Evolutionary conservation across 805 yeast genomes (phyloP).

Genomic region (Metschnikowia lunata): DNA sequence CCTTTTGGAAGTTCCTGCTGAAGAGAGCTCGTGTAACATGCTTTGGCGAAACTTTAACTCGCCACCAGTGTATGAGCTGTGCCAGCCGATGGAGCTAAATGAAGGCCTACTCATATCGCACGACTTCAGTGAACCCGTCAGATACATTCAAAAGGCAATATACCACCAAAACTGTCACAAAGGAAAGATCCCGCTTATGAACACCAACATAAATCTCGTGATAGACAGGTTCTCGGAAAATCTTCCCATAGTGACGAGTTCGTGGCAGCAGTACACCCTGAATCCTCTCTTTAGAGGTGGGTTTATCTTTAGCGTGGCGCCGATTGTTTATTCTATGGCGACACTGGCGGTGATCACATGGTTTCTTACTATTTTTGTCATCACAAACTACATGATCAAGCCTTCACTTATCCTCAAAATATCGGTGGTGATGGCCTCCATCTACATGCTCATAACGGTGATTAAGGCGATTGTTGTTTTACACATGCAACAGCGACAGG

Average conservation of each 20-base stretch:
- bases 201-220: constrained; percentile 33
- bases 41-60: constrained; percentile 6
- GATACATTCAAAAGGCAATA: constrained; percentile 20
- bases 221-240: constrained; percentile 23
- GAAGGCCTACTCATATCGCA: constrained; percentile 35
- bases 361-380: constrained; percentile 57
- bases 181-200: constrained; percentile 33
- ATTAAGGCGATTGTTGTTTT: constrained; percentile 45
- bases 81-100: constrained; percentile 26
- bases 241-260: constrained; percentile 40
- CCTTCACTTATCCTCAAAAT: constrained; percentile 50
- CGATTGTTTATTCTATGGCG: constrained; percentile 58
- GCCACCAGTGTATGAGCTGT: constrained; percentile 26
- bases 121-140: constrained; percentile 17
- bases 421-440: constrained; percentile 50
- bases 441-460: constrained; percentile 50
- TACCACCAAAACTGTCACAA: constrained; percentile 33
- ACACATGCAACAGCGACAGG: constrained; percentile 43
- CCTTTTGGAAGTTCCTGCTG: too few relatives aligned
- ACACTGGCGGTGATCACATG: constrained; percentile 62
- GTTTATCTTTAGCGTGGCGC: constrained; percentile 54
- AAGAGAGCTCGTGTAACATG: not conserved
- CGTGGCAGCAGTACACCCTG: constrained; percentile 47
- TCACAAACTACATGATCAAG: constrained; percentile 60
- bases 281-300: constrained; percentile 31